Evolutionary conservation across 2,329 filamentous ascomycete genomes (phyloP).

Genomic region (Ciborinia camelliae): DNA sequence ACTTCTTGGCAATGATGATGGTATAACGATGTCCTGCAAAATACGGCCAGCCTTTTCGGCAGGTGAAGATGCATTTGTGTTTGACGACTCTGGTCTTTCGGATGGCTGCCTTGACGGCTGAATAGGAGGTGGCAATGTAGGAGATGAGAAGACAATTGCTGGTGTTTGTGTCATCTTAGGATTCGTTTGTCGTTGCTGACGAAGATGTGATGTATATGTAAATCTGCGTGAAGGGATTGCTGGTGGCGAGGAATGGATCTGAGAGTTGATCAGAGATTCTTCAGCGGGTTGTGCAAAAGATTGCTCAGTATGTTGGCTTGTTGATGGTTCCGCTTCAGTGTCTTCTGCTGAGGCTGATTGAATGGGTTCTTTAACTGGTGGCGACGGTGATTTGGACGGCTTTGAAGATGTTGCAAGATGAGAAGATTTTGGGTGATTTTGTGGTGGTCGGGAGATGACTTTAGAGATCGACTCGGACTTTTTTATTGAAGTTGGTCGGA

Average conservation of each 20-base stretch:
- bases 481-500: constrained; percentile 6
- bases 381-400: constrained; percentile 37
- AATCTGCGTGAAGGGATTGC: constrained; percentile 31
- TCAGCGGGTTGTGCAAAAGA: constrained; percentile 15
- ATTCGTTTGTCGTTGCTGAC: constrained; percentile 30
- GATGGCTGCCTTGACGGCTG: constrained; percentile 23
- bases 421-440: constrained; percentile 9
- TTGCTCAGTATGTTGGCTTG: not conserved
- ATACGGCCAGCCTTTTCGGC: constrained; percentile 36
- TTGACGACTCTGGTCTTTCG: constrained; percentile 13
- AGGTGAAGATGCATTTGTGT: constrained; percentile 29
- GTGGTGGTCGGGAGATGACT: not conserved
- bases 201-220: constrained; percentile 34
- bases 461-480: not conserved
- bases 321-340: not conserved
- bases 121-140: constrained; percentile 35
- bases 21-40: constrained; percentile 36
- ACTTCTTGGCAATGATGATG: constrained; percentile 33
- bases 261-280: constrained; percentile 26
- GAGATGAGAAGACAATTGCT: constrained; percentile 37
- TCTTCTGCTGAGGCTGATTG: constrained; percentile 1
- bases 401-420: constrained; percentile 29
- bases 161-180: constrained; percentile 33
- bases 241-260: constrained; percentile 37
- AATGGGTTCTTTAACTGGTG: constrained; percentile 18